Evolutionary conservation across 768 basidiomycete genomes (phyloP).

Genomic region (Mycena olivaceomarginata): DNA sequence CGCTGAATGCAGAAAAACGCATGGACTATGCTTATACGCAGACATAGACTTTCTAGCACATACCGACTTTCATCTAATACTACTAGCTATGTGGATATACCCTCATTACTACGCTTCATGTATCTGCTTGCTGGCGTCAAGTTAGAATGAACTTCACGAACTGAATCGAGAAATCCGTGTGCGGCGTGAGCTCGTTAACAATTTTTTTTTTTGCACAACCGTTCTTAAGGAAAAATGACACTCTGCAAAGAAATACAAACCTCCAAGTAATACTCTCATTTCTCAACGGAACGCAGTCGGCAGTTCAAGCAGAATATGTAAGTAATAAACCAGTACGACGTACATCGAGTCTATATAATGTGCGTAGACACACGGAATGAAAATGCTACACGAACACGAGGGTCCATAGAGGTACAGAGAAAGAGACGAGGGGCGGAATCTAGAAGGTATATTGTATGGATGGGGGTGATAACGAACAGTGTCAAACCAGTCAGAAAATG

Average conservation of each 20-base stretch:
- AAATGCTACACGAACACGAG: constrained; percentile 35
- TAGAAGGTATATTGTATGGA: constrained; percentile 44
- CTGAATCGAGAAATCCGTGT: no score
- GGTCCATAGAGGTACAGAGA: constrained; percentile 38
- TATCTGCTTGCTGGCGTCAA: not conserved
- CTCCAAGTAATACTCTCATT: no score
- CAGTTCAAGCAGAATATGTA: constrained; percentile 26
- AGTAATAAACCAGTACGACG: constrained; percentile 37
- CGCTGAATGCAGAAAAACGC: not conserved
- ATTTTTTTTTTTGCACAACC: no score
- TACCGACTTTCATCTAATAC: constrained; percentile 12
- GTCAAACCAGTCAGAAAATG: constrained; percentile 21
- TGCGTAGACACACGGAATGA: constrained; percentile 22
- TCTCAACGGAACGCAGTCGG: not conserved
- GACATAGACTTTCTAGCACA: not conserved
- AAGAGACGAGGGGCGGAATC: constrained; percentile 21
- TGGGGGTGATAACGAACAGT: constrained; percentile 28
- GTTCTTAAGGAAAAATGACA: no score
- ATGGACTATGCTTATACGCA: not conserved
- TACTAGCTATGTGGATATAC: not conserved
- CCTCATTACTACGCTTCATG: not conserved
- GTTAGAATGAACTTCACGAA: not conserved
- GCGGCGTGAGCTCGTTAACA: no score
- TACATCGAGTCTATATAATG: constrained; percentile 36
- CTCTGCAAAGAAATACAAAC: no score